Evolutionary conservation across 1,139 yeast species (phyloP).

Genomic region (Hemisphaericaspora xylofermentans): DNA sequence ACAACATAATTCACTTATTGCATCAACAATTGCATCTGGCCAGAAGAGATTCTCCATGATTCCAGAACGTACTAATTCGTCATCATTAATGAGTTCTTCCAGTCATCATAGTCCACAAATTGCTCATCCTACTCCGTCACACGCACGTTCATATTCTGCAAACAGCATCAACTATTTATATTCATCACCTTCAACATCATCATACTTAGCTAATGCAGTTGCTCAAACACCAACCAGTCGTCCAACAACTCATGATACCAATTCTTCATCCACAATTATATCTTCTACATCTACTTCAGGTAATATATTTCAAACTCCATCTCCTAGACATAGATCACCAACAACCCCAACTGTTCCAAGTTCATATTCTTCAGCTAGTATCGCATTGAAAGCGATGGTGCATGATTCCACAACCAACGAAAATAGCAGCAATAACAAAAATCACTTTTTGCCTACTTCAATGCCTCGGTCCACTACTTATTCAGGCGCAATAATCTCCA

Average conservation of each 20-base stretch:
- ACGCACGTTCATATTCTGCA: conserved; percentile 46
- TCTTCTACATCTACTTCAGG: conserved; percentile 1
- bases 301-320: conserved; percentile 13
- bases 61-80: conserved; percentile 42
- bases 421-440: conserved; percentile 20
- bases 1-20: conserved; percentile 13
- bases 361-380: conserved; percentile 52
- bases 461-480: conserved; percentile 44
- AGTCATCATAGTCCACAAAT: conserved; percentile 8
- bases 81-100: conserved; percentile 30
- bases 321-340: conserved; percentile 18
- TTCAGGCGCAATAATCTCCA: conserved; percentile 40
- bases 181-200: conserved; percentile 55
- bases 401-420: no score
- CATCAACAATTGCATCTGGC: conserved; percentile 5
- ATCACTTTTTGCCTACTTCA: conserved; percentile 16
- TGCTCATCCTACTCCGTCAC: conserved; percentile 14
- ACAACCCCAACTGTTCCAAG: conserved; percentile 34
- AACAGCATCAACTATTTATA: conserved; percentile 42
- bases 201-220: conserved; percentile 51
- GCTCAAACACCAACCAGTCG: conserved; percentile 16
- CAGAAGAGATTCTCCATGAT: conserved; percentile 48
- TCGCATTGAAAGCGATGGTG: conserved; percentile 68
- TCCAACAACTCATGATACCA: conserved; percentile 11
- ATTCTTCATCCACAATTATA: conserved; percentile 1